These are phyloP conservation scores for Yarrowia galli DNA, from an alignment of 1,139 yeast species.

Conservation along the genomic window DNA sequence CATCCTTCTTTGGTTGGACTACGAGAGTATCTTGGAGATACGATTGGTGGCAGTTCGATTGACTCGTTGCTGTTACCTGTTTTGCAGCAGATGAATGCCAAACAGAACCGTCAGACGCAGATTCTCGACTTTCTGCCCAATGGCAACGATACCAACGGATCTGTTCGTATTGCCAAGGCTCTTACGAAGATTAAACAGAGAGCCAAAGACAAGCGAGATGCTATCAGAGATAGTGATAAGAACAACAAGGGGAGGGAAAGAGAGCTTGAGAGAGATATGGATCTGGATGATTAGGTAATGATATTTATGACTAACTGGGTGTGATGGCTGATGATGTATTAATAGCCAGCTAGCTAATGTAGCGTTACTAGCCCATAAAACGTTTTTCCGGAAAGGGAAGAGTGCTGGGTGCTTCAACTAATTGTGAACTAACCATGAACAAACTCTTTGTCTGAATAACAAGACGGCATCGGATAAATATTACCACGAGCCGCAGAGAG, in stretches of 20 bases:
- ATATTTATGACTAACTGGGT: not conserved
- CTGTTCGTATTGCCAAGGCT: constrained; percentile 29
- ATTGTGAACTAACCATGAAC: too few relatives aligned
- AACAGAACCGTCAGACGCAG: constrained; percentile 35
- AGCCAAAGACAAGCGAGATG: constrained; percentile 25
- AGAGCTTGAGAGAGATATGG: not conserved
- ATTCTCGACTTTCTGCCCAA: constrained; percentile 34
- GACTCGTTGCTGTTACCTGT: constrained; percentile 92
- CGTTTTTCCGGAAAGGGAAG: too few relatives aligned
- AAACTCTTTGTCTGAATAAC: too few relatives aligned
- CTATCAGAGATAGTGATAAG: not conserved
- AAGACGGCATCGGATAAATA: too few relatives aligned
- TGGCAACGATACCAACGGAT: constrained; percentile 1
- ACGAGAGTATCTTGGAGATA: constrained; percentile 68
- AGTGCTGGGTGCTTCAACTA: too few relatives aligned
- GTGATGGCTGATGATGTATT: too few relatives aligned
- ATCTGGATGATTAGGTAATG: not conserved
- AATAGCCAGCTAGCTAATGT: too few relatives aligned
- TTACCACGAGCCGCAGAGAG: too few relatives aligned
- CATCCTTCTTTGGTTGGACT: constrained; percentile 82
- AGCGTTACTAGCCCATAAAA: too few relatives aligned
- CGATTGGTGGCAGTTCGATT: constrained; percentile 85
- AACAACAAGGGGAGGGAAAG: not conserved
- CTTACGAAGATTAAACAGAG: constrained; percentile 24
- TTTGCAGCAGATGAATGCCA: constrained; percentile 70